phyloP scores from a whole-genome alignment of 2,329 filamentous ascomycete genomes.

The Coleophoma eucalyptorum region DNA sequence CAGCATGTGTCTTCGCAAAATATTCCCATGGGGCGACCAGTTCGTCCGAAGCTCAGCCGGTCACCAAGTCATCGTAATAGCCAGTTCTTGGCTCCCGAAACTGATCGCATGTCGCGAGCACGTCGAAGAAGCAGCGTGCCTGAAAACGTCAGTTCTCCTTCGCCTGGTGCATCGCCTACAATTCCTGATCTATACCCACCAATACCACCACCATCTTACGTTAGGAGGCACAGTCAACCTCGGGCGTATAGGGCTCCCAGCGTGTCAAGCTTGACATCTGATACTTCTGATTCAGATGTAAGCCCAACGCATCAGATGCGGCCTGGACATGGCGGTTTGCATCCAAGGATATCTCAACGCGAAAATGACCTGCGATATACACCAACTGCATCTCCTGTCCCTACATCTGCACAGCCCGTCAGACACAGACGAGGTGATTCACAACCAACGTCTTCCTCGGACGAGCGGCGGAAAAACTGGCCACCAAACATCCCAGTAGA shows the following conservation, averaged over 20 bases:
- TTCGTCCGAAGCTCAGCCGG: conserved; percentile 21
- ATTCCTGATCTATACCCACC: conserved; percentile 30
- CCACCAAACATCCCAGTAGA: conserved; percentile 22
- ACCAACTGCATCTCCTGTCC: not conserved
- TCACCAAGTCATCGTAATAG: conserved; percentile 29
- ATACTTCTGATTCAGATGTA: conserved; percentile 33
- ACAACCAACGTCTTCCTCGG: conserved; percentile 5
- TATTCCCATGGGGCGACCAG: conserved; percentile 16
- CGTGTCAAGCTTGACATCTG: conserved; percentile 7
- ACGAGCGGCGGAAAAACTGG: conserved; percentile 16
- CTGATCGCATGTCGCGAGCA: conserved; percentile 13
- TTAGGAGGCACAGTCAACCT: conserved; percentile 47
- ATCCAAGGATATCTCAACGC: not conserved
- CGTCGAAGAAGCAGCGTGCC: conserved; percentile 21
- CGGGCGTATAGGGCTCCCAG: conserved; percentile 33
- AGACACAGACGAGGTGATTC: conserved; percentile 23
- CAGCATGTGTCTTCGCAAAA: conserved; percentile 16
- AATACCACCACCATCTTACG: conserved; percentile 24
- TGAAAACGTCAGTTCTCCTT: conserved; percentile 16
- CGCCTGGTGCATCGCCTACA: conserved; percentile 16
- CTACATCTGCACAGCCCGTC: conserved; percentile 2
- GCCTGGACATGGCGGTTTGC: conserved; percentile 10
- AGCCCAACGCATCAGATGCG: conserved; percentile 3
- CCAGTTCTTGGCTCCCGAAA: conserved; percentile 36
- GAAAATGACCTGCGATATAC: not conserved